Conservation (phyloP, 23 red algal species). For the Gracilariopsis chorda region DNA sequence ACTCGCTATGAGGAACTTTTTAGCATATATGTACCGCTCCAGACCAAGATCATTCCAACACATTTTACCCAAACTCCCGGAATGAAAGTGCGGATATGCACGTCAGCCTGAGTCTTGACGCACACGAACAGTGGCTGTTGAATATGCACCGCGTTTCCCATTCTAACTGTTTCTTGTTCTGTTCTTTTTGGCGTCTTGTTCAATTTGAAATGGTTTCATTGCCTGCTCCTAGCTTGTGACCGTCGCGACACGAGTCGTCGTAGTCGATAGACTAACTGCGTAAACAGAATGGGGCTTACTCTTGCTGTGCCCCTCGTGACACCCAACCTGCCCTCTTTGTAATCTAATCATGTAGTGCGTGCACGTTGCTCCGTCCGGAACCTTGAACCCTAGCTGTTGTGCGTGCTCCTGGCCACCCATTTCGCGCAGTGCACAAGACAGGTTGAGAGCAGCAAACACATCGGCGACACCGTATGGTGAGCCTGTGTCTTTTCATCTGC, state of each 20-base stretch:
- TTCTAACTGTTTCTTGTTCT: background rate
- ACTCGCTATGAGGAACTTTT: background rate
- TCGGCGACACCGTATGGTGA: too few species aligned
- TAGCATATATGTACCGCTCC: constrained; percentile 43
- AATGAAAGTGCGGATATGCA: constrained; percentile 36
- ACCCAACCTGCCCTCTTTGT: background rate
- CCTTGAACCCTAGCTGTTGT: too few species aligned
- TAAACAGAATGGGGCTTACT: constrained; percentile 72
- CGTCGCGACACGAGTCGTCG: constrained; percentile 23
- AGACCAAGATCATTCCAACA: background rate
- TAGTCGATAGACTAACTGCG: background rate
- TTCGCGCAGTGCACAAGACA: too few species aligned
- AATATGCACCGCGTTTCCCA: background rate
- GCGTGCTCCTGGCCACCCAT: too few species aligned
- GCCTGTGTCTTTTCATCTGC: too few species aligned
- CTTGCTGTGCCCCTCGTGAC: constrained; percentile 57
- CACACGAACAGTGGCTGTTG: too few species aligned
- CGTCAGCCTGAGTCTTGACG: constrained; percentile 53
- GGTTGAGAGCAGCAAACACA: too few species aligned
- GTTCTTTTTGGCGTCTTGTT: background rate
- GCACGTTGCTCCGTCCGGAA: too few species aligned
- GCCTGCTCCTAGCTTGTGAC: constrained; percentile 17
- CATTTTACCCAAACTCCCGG: constrained; percentile 38
- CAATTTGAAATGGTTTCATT: background rate
- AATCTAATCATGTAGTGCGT: too few species aligned